Conservation (phyloP, 345 rosid genomes). For the Turritis glabra region DNA sequence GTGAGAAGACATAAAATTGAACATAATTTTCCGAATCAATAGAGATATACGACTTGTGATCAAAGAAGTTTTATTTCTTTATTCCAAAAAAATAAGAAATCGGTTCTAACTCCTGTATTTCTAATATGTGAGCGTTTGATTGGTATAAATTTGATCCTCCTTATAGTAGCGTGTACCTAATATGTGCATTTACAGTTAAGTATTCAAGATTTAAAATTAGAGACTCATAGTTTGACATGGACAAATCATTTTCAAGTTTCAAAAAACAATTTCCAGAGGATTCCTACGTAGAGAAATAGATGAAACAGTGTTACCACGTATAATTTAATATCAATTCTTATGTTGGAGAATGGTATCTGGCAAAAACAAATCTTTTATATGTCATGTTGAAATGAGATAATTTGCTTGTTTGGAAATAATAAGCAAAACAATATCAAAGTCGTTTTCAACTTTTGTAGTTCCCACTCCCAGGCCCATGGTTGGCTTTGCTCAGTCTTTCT, state of each 20-base stretch:
- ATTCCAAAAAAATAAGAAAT: background rate
- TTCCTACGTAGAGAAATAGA: background rate
- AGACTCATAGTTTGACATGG: background rate
- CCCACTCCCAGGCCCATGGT: slow-evolving; percentile 39
- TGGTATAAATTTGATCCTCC: background rate
- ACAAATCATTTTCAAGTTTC: background rate
- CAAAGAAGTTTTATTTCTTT: background rate
- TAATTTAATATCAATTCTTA: background rate
- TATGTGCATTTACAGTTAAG: background rate
- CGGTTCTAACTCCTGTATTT: background rate
- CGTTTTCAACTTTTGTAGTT: slow-evolving; percentile 37
- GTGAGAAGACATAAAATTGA: background rate
- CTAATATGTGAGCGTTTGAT: background rate
- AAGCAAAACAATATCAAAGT: slow-evolving; percentile 31
- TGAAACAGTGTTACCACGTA: background rate
- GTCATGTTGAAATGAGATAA: slow-evolving; percentile 1
- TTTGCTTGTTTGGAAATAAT: background rate
- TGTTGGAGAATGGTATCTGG: slow-evolving; percentile 5
- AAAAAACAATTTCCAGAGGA: background rate
- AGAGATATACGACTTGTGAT: background rate
- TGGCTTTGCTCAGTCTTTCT: slow-evolving; percentile 14
- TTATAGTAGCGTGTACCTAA: background rate
- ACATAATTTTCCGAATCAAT: background rate
- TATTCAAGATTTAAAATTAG: background rate
- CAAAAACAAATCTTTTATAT: background rate